Percentiles rank a stretch among this genome's conserved stretches.
These are phyloP conservation scores for Nymphaea thermarum DNA, from an alignment of 164 flowering plant genomes.

Conservation along the genomic window DNA sequence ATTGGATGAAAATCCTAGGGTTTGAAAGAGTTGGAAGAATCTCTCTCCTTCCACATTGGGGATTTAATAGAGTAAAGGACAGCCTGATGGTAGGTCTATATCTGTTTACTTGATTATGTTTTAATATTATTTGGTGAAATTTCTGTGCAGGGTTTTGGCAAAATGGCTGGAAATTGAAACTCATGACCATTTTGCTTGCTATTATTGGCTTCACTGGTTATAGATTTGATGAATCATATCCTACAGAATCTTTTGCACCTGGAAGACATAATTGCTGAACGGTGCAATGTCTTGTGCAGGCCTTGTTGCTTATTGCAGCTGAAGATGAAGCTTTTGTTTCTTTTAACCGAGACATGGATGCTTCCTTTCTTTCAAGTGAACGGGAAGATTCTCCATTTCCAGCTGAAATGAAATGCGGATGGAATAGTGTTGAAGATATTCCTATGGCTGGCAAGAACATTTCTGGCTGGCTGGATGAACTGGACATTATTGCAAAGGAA, in stretches of 20 bases:
- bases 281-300: neutral
- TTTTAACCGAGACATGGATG: constrained; percentile 39
- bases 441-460: constrained; percentile 47
- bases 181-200: neutral
- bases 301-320: constrained; percentile 49
- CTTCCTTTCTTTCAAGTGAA: constrained; percentile 32
- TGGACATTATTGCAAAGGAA: constrained; percentile 49
- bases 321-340: constrained; percentile 67
- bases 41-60: neutral
- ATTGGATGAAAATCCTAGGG: neutral
- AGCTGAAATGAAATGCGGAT: constrained; percentile 15
- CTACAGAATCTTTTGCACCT: neutral
- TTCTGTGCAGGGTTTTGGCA: neutral
- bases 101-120: neutral
- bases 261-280: neutral
- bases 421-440: constrained; percentile 35
- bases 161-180: neutral
- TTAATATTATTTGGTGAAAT: neutral
- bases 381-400: constrained; percentile 18
- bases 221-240: neutral
- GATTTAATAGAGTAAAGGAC: neutral
- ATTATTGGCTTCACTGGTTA: neutral
- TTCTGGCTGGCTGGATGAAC: constrained; percentile 40
- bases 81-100: neutral
- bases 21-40: neutral